Evolutionary conservation across 805 yeast species (phyloP).

Genomic region (Candida argentea): DNA sequence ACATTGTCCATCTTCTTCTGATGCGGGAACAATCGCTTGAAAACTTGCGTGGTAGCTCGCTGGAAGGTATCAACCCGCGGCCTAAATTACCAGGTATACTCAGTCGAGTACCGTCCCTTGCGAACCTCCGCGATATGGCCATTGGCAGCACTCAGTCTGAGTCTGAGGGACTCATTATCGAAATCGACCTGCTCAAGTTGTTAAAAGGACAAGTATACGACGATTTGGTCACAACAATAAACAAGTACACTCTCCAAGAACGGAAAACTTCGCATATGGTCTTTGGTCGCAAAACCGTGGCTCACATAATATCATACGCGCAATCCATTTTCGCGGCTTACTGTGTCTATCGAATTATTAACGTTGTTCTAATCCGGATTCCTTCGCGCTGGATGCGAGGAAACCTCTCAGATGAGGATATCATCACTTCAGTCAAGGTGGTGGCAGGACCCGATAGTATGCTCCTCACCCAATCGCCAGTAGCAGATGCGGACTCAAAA

Average conservation of each 20-base stretch:
- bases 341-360: constrained; percentile 38
- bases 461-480: no score
- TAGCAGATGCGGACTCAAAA: constrained; percentile 9
- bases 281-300: neutral
- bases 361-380: constrained; percentile 30
- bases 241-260: constrained; percentile 9
- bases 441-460: no score
- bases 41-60: constrained; percentile 8
- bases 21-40: constrained; percentile 25
- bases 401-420: no score
- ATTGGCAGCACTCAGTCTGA: constrained; percentile 12
- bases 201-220: constrained; percentile 20
- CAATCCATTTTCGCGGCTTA: constrained; percentile 31
- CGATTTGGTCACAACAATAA: constrained; percentile 16
- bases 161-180: constrained; percentile 26
- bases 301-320: constrained; percentile 6
- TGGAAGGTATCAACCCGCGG: constrained; percentile 4
- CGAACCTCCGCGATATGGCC: constrained; percentile 15
- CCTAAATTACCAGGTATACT: constrained; percentile 21
- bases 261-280: neutral
- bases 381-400: constrained; percentile 14
- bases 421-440: no score
- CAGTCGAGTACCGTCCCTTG: constrained; percentile 32
- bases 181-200: constrained; percentile 25
- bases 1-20: constrained; percentile 24